A percentile compares a stretch with the other conserved stretches of the same genome.
phyloP scores from a whole-genome alignment of 306 rosid species.

The Citrullus colocynthis region DNA sequence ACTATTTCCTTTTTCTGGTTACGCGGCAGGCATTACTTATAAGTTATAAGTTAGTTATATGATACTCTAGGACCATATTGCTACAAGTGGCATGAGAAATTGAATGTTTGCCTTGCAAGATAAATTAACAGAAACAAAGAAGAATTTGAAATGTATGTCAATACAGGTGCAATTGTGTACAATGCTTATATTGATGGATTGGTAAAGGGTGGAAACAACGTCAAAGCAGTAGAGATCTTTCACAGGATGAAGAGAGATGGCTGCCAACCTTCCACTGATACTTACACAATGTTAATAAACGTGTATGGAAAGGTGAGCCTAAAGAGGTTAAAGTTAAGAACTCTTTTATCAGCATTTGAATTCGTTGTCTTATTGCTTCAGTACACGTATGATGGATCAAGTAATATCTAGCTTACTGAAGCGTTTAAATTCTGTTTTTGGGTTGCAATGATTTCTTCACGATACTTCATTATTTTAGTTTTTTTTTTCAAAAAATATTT shows the following conservation, averaged over 20 bases:
- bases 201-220: conserved; percentile 50
- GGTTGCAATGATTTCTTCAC: neutral
- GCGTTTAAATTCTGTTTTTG: neutral
- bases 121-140: neutral
- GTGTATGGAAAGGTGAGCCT: conserved; percentile 68
- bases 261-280: conserved; percentile 56
- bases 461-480: neutral
- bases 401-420: neutral
- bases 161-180: conserved; percentile 63
- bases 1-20: neutral
- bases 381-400: neutral
- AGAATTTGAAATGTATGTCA: neutral
- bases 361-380: neutral
- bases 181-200: conserved; percentile 80
- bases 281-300: conserved; percentile 73
- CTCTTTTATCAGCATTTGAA: neutral
- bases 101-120: neutral
- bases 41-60: neutral
- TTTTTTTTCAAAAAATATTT: too few species aligned
- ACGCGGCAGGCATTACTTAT: neutral
- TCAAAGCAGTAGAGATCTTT: conserved; percentile 69
- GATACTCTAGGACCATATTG: neutral
- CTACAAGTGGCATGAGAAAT: neutral
- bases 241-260: conserved; percentile 71
- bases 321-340: neutral